Conservation (phyloP, 352 stramenopile species). For the Phytophthora boehmeriae region DNA sequence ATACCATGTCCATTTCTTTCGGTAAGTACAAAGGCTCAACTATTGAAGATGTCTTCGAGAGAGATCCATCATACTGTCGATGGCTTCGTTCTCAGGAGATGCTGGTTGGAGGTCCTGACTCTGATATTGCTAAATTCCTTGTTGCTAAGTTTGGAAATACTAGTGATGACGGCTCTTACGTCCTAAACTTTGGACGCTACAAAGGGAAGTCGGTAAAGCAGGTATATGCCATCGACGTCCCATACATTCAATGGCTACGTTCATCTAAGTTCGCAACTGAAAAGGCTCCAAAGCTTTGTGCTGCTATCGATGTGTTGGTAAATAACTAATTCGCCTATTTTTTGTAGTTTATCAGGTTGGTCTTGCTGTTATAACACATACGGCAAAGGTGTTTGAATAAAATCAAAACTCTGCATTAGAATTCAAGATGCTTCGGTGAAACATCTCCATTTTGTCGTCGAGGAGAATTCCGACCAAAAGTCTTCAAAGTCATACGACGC, state of each 20-base stretch:
- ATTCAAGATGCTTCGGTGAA: no score
- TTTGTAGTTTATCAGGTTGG: no score
- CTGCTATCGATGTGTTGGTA: no score
- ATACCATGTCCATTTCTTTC: slow-evolving; percentile 7
- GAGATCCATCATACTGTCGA: slow-evolving; percentile 2
- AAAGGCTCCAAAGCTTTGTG: slow-evolving; percentile 16
- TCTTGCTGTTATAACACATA: no score
- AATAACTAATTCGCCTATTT: no score
- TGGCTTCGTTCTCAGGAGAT: slow-evolving; percentile 2
- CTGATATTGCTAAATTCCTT: slow-evolving; percentile 7
- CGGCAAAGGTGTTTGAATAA: no score
- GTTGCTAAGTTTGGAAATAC: slow-evolving; percentile 7
- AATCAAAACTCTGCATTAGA: no score
- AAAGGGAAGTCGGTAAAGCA: slow-evolving; percentile 7
- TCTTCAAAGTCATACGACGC: slow-evolving; percentile 27
- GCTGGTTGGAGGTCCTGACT: background rate
- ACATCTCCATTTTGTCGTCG: slow-evolving; percentile 13
- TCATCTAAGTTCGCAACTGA: slow-evolving; percentile 9
- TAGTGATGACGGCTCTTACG: slow-evolving; percentile 3
- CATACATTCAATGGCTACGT: background rate
- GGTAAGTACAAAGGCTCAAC: slow-evolving; percentile 5
- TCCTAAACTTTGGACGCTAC: slow-evolving; percentile 7
- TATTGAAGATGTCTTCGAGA: slow-evolving; percentile 4
- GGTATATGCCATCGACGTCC: slow-evolving; percentile 3
- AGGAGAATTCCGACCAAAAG: slow-evolving; percentile 27